Base-by-base conservation (phyloP, 768 basidiomycete species). In the Russula dissimulans region DNA sequence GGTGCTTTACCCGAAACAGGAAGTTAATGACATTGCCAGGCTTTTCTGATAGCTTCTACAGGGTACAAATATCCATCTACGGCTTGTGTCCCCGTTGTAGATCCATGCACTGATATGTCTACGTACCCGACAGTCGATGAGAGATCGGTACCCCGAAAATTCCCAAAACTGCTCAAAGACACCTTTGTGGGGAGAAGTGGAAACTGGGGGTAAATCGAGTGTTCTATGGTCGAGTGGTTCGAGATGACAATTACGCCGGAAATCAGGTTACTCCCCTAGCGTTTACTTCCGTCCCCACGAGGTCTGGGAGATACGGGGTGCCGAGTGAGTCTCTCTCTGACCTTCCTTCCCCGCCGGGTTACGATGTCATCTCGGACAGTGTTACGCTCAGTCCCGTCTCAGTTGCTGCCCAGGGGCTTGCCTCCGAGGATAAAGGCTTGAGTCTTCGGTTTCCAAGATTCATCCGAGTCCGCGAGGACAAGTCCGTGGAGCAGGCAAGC, bases 381-480 rank as follows among this genome's bases (percentile, higher is more conserved):
- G 80, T 94, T 64, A 92, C 92, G 3, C 73, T 91, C 62, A 92
- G 91, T 46, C 93, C 92, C 0, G 83, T 92, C 15, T 95, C 92
- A 26, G 73, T 86, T 5, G 92, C 92, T 17, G 92, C 89, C 0
- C 75, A 79, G 56, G 84, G 85, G 6, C 69, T 85, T 22, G 76
- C 84, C 5, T 80, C 83, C 6, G 76, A 71, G 17, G 66, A 67
- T 53, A 78, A 86, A 31, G 94, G 94, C 5, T 75, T 95, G 34
- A 89, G 87, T 66, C 71, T 95, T 12, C 85, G 94, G 12, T 97
- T 97, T 71, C 94, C 94, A 44, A 79, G 93, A 39, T 95, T 95
- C 73, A 77, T 95, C 57, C 81, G 78, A 60, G 67, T 81, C 7
- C 76, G 89, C 29, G 83, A 85, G 10, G 93, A 95, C 72, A 94